Conservation (phyloP, 192 early-diverging fungal genomes). For the Backusella luteola region DNA sequence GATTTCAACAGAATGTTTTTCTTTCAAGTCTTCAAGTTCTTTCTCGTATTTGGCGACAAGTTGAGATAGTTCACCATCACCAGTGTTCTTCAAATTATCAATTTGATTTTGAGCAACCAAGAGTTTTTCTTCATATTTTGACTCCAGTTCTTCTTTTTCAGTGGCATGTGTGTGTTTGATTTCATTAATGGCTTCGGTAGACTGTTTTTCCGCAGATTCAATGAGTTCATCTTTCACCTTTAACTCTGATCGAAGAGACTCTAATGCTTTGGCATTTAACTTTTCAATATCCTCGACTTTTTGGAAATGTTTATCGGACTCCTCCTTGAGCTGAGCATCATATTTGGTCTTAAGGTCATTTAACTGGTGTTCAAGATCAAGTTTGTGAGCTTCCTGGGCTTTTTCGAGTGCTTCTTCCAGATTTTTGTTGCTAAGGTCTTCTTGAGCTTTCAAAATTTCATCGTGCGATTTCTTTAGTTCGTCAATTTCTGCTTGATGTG, state of each 20-base stretch:
- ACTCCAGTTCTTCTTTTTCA: background rate
- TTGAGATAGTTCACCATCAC: constrained; percentile 5
- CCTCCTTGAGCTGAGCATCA: background rate
- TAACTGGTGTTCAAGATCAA: background rate
- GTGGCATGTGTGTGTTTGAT: background rate
- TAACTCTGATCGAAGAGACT: background rate
- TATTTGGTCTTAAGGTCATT: background rate
- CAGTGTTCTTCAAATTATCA: constrained; percentile 3
- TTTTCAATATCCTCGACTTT: background rate
- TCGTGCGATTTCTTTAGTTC: background rate
- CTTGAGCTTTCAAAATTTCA: background rate
- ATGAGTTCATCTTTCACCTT: background rate
- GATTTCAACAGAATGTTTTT: background rate
- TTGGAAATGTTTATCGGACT: background rate
- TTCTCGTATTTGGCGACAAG: constrained; percentile 8
- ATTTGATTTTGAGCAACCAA: background rate
- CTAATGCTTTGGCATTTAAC: background rate
- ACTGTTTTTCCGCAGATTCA: background rate
- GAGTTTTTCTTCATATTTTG: background rate
- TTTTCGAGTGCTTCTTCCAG: background rate
- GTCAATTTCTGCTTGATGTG: background rate
- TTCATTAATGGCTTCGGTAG: background rate
- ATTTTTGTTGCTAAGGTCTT: background rate
- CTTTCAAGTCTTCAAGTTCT: background rate
- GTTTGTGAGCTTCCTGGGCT: background rate